These are phyloP conservation scores for Maudiozyma turicensis DNA, from an alignment of 805 yeast genomes.

Conservation along the genomic window DNA sequence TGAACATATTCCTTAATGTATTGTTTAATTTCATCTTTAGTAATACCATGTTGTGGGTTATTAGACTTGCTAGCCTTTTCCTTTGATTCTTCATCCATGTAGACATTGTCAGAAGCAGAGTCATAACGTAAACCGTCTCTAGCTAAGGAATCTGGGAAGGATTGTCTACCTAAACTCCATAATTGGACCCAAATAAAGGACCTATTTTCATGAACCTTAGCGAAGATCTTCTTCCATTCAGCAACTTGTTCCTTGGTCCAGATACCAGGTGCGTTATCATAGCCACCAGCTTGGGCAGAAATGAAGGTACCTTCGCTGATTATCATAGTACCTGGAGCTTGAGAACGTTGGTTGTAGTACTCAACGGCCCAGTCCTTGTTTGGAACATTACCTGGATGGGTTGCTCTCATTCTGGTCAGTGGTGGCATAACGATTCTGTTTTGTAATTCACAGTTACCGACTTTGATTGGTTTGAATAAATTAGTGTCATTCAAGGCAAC, in stretches of 20 bases:
- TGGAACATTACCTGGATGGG: slow-evolving; percentile 30
- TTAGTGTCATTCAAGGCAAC: slow-evolving; percentile 24
- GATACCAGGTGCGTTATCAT: slow-evolving; percentile 39
- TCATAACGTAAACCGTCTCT: slow-evolving; percentile 30
- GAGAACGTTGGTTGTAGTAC: slow-evolving; percentile 47
- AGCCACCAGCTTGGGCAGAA: slow-evolving; percentile 33
- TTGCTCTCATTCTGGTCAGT: slow-evolving; percentile 34
- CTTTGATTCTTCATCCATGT: slow-evolving; percentile 27
- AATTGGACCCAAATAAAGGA: slow-evolving; percentile 40
- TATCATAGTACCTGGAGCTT: slow-evolving; percentile 40
- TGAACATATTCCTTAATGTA: slow-evolving; percentile 33
- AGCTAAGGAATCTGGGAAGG: slow-evolving; percentile 30
- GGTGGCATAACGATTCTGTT: slow-evolving; percentile 35
- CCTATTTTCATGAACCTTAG: slow-evolving; percentile 41
- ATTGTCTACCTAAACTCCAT: slow-evolving; percentile 40
- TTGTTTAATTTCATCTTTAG: slow-evolving; percentile 31
- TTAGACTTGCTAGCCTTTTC: slow-evolving; percentile 26
- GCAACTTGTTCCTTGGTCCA: slow-evolving; percentile 36
- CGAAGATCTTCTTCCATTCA: slow-evolving; percentile 41
- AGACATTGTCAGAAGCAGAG: slow-evolving; percentile 32
- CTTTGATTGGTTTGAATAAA: slow-evolving; percentile 35
- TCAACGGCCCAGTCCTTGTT: slow-evolving; percentile 34
- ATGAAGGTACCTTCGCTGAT: slow-evolving; percentile 50
- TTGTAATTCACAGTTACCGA: slow-evolving; percentile 29
- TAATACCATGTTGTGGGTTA: slow-evolving; percentile 25